Percentiles rank a stretch among this genome's conserved stretches.
Conservation (phyloP, 306 rosid species). For the Pterocarpus macrocarpus region DNA sequence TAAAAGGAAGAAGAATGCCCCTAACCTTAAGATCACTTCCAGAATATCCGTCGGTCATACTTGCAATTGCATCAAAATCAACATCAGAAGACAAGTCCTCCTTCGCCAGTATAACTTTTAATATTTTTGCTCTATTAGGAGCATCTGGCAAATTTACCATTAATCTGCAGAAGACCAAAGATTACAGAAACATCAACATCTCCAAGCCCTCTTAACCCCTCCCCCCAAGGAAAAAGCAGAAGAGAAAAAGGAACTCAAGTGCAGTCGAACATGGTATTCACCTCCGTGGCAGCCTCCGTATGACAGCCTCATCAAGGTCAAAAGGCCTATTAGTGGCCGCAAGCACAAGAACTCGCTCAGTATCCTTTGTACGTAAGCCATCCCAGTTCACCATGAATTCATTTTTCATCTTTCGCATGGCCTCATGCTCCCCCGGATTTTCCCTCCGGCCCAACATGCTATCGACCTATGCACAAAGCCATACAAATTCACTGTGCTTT, state of each 20-base stretch:
- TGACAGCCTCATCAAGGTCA: constrained; percentile 99
- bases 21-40: constrained; percentile 74
- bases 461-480: constrained; percentile 76
- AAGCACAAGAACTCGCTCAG: constrained; percentile 95
- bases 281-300: constrained; percentile 98
- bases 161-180: constrained; percentile 69
- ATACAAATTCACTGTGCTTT: constrained; percentile 28
- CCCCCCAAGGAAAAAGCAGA: background rate
- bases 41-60: constrained; percentile 97
- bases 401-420: constrained; percentile 99
- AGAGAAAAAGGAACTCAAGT: constrained; percentile 4
- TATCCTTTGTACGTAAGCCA: constrained; percentile 97
- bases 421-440: constrained; percentile 99
- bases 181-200: constrained; percentile 29
- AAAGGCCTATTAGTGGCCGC: constrained; percentile 99
- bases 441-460: constrained; percentile 99
- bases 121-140: constrained; percentile 89
- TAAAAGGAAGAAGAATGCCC: background rate
- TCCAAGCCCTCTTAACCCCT: background rate
- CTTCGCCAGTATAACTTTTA: constrained; percentile 91
- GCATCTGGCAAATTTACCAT: constrained; percentile 99
- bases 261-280: constrained; percentile 46
- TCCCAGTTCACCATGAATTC: constrained; percentile 99
- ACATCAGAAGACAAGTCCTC: constrained; percentile 87
- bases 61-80: constrained; percentile 86